phyloP scores from a whole-genome alignment of 106 monocot genomes.

The Agapanthus africanus region DNA sequence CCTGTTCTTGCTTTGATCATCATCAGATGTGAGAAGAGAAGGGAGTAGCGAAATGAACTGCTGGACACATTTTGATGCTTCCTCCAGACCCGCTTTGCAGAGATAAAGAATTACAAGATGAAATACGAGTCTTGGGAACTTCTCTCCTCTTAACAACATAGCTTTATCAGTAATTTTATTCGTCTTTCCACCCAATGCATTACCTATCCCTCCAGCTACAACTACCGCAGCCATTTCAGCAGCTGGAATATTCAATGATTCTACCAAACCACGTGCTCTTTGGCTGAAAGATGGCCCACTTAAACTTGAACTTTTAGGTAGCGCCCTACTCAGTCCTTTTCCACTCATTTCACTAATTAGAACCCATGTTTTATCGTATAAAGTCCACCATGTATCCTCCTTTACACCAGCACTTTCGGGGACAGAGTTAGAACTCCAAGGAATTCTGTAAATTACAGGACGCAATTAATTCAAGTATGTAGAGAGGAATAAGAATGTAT shows the following conservation, averaged over 20 bases:
- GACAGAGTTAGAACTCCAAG: slow-evolving; percentile 31
- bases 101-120: slow-evolving; percentile 81
- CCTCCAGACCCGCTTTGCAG: slow-evolving; percentile 66
- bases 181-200: slow-evolving; percentile 72
- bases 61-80: slow-evolving; percentile 64
- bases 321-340: slow-evolving; percentile 45
- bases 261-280: slow-evolving; percentile 92
- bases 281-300: slow-evolving; percentile 72
- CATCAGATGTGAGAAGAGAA: slow-evolving; percentile 71
- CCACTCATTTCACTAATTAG: slow-evolving; percentile 70
- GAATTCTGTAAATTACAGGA: slow-evolving; percentile 32
- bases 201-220: slow-evolving; percentile 80
- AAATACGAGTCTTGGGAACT: slow-evolving; percentile 67
- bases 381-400: slow-evolving; percentile 50
- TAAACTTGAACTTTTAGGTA: slow-evolving; percentile 32
- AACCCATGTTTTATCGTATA: slow-evolving; percentile 82
- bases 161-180: slow-evolving; percentile 84
- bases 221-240: slow-evolving; percentile 98
- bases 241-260: slow-evolving; percentile 97
- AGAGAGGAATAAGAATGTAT: too few relatives aligned
- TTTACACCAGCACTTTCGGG: slow-evolving; percentile 11
- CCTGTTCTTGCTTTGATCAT: slow-evolving; percentile 85
- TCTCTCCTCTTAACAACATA: slow-evolving; percentile 90
- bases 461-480: background rate
- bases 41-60: slow-evolving; percentile 77